These are phyloP conservation scores for Fusarium sulawesiense DNA, from an alignment of 2,329 filamentous ascomycete species.

Conservation along the genomic window DNA sequence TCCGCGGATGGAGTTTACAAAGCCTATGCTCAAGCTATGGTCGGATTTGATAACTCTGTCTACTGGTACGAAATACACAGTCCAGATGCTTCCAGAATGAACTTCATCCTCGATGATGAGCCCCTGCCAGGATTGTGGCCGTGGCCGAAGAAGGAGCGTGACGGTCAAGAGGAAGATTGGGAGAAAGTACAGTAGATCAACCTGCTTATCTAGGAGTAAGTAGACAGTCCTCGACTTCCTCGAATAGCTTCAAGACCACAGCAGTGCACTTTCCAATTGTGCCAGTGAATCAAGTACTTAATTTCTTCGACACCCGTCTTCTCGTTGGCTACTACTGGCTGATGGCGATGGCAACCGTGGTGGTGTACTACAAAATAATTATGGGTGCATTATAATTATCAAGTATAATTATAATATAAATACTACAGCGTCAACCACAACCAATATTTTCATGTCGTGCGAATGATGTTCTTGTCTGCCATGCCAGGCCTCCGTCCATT, in stretches of 20 bases:
- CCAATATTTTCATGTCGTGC: no score
- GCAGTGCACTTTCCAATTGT: neutral
- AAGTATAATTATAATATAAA: no score
- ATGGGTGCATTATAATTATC: no score
- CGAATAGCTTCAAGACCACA: neutral
- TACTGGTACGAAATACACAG: neutral
- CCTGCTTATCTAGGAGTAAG: neutral
- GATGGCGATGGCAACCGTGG: neutral
- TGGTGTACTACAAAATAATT: neutral
- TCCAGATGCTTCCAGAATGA: neutral
- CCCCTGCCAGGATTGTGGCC: constrained; percentile 3
- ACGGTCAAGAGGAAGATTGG: fast-evolving
- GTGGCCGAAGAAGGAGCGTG: neutral
- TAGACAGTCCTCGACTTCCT: neutral
- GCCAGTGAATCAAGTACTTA: neutral
- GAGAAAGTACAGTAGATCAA: neutral
- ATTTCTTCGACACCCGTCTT: neutral
- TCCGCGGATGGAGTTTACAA: fast-evolving
- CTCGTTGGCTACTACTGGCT: neutral
- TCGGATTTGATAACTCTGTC: neutral
- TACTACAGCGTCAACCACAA: no score
- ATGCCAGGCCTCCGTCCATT: no score
- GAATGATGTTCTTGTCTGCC: no score
- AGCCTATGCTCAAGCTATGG: fast-evolving
- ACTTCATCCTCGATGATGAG: neutral